Percentiles rank a stretch among this genome's conserved stretches.
phyloP scores from a whole-genome alignment of 805 yeast genomes.

The Yarrowia sp. region DNA sequence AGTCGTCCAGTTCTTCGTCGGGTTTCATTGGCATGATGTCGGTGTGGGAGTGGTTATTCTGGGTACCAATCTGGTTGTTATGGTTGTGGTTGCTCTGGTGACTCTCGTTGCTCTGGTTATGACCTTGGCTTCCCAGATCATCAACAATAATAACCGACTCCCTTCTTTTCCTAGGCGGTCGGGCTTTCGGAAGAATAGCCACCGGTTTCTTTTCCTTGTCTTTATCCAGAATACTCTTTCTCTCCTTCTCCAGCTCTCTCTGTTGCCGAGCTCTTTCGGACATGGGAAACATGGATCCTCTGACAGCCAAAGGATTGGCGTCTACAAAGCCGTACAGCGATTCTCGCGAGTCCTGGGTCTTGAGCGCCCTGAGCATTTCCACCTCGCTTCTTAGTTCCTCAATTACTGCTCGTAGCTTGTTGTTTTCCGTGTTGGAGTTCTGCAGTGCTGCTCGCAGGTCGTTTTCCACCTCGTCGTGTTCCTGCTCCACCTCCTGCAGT shows the following conservation, averaged over 20 bases:
- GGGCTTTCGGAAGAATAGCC: background rate
- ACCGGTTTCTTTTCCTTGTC: constrained; percentile 5
- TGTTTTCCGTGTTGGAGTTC: constrained; percentile 31
- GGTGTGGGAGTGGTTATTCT: background rate
- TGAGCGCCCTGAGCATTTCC: background rate
- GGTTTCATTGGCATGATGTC: background rate
- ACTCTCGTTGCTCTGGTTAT: no score
- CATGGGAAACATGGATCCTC: constrained; percentile 24
- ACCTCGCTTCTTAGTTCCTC: constrained; percentile 12
- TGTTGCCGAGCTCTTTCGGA: constrained; percentile 9
- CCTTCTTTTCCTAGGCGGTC: background rate
- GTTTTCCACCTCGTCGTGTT: constrained; percentile 4
- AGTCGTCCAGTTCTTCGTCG: constrained; percentile 29
- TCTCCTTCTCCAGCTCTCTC: constrained; percentile 19
- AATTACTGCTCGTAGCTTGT: constrained; percentile 33
- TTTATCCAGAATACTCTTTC: background rate
- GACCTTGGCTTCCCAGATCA: background rate
- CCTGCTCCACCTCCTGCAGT: background rate
- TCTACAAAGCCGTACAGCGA: constrained; percentile 18
- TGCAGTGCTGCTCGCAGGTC: constrained; percentile 9
- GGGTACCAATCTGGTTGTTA: background rate
- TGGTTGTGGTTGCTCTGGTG: background rate
- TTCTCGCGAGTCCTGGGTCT: constrained; percentile 1
- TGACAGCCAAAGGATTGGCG: constrained; percentile 16
- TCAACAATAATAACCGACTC: background rate